Conservation (phyloP, 2,329 filamentous ascomycete genomes). For the Cadophora sp. region DNA sequence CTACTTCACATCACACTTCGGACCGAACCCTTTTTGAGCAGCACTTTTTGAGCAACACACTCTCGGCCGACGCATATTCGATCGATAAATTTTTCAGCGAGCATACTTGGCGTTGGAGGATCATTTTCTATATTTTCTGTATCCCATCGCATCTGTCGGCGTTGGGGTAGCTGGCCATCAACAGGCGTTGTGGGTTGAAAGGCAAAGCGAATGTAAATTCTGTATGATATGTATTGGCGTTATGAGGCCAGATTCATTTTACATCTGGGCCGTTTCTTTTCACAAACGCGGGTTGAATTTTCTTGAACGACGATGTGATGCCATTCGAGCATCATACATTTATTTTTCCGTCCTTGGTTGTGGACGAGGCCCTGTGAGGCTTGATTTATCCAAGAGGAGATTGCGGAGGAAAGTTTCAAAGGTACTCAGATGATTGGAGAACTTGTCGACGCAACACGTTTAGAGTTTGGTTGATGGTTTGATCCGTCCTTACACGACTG, state of each 20-base stretch:
- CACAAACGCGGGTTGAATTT: background rate
- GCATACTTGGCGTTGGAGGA: slow-evolving; percentile 1
- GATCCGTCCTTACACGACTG: background rate
- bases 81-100: background rate
- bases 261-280: background rate
- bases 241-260: background rate
- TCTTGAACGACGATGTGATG: background rate
- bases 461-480: background rate
- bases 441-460: background rate
- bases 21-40: too few relatives aligned
- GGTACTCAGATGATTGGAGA: background rate
- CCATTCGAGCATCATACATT: slow-evolving; percentile 1
- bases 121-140: background rate
- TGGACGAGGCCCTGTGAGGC: background rate
- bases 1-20: slow-evolving; percentile 10
- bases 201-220: background rate
- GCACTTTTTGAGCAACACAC: background rate
- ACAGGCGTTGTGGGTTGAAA: background rate
- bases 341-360: background rate
- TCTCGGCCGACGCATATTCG: background rate
- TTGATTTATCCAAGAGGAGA: background rate
- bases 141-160: slow-evolving; percentile 7
- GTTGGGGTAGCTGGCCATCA: slow-evolving; percentile 4
- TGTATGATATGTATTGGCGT: background rate
- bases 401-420: background rate